phyloP scores from a whole-genome alignment of 163 green algal species.

The Smithsoniella earleae region DNA sequence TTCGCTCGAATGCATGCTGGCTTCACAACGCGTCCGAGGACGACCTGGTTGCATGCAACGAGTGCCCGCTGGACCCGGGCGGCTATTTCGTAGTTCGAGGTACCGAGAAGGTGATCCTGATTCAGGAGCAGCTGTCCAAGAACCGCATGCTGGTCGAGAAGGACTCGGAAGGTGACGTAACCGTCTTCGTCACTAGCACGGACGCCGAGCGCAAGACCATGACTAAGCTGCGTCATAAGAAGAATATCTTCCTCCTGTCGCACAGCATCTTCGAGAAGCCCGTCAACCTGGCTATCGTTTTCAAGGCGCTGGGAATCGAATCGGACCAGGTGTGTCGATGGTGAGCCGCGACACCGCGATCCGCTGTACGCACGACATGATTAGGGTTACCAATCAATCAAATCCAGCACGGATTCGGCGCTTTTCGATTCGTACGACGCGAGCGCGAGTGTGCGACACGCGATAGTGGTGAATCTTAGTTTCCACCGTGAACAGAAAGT shows the following conservation, averaged over 20 bases:
- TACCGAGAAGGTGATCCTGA: slow-evolving; percentile 84
- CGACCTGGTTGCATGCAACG: slow-evolving; percentile 74
- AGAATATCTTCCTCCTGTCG: slow-evolving; percentile 55
- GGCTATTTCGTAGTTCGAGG: slow-evolving; percentile 92
- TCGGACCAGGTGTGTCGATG: slow-evolving; percentile 10
- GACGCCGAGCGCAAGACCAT: slow-evolving; percentile 94
- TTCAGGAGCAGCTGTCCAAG: slow-evolving; percentile 98
- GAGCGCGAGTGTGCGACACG: no score
- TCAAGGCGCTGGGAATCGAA: slow-evolving; percentile 24
- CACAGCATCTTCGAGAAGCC: slow-evolving; percentile 81
- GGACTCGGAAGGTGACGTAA: slow-evolving; percentile 58
- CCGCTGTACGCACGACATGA: no score
- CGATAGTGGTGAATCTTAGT: no score
- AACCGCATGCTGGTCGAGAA: slow-evolving; percentile 98
- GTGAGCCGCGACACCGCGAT: no score
- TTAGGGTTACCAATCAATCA: no score
- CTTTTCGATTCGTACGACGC: neutral
- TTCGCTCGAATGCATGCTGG: slow-evolving; percentile 74
- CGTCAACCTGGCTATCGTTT: slow-evolving; percentile 26
- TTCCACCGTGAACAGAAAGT: no score
- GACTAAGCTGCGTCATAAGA: slow-evolving; percentile 76
- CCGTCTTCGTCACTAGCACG: slow-evolving; percentile 77
- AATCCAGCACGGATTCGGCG: neutral
- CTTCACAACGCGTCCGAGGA: slow-evolving; percentile 72
- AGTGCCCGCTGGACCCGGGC: slow-evolving; percentile 95